Evolutionary conservation across 192 early-diverging fungal species (phyloP).

Genomic region (Coemansia sp.): DNA sequence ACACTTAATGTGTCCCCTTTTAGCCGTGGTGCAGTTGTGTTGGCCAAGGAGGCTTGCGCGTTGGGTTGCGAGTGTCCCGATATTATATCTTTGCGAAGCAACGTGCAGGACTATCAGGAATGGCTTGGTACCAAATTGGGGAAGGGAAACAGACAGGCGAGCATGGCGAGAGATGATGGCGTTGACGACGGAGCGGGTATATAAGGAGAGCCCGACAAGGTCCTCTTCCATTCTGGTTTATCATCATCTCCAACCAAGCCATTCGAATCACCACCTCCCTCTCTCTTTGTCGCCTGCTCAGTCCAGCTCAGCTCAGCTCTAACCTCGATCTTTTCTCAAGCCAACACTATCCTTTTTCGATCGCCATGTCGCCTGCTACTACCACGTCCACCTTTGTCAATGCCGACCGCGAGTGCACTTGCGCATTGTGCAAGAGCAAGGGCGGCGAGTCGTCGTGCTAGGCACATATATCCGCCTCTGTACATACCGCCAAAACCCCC

Average conservation of each 20-base stretch:
- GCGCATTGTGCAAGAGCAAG: constrained; percentile 29
- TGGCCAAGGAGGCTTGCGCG: constrained; percentile 1
- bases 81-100: neutral
- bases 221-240: neutral
- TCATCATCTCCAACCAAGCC: neutral
- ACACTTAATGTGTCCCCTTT: neutral
- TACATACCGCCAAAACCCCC: constrained; percentile 5
- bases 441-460: constrained; percentile 17
- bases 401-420: constrained; percentile 38
- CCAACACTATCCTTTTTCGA: neutral
- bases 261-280: neutral
- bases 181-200: neutral
- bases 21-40: neutral
- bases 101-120: neutral
- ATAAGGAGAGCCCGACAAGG: constrained; percentile 2
- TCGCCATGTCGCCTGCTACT: neutral
- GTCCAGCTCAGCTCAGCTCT: neutral
- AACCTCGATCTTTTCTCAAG: neutral
- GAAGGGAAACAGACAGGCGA: neutral
- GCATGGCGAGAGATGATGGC: neutral
- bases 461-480: neutral
- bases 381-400: neutral
- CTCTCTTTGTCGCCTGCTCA: neutral
- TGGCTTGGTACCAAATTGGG: constrained; percentile 10
- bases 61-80: neutral